These are phyloP conservation scores for Candida qinlingensis DNA, from an alignment of 805 yeast genomes.

Conservation along the genomic window DNA sequence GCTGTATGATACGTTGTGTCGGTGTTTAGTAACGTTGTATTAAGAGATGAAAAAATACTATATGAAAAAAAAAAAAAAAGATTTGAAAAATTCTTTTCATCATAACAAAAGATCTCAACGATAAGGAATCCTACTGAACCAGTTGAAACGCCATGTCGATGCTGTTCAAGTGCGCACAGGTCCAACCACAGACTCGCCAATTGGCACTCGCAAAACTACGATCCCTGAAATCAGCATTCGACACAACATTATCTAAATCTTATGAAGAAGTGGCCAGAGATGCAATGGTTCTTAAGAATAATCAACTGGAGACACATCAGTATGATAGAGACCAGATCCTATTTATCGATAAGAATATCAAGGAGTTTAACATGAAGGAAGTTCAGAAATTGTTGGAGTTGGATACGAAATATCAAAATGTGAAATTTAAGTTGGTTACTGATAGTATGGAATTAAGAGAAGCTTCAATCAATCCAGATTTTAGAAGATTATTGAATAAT, in stretches of 20 bases:
- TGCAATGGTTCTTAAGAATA: not conserved
- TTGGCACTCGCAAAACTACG: not conserved
- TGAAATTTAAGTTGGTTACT: constrained; percentile 15
- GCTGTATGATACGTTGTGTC: too few relatives aligned
- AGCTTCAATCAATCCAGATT: constrained; percentile 9
- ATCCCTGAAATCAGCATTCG: not conserved
- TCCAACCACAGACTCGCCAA: not conserved
- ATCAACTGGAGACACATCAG: not conserved
- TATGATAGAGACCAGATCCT: constrained; percentile 2
- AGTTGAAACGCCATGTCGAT: not conserved
- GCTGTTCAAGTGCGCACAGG: not conserved
- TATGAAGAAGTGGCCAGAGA: not conserved
- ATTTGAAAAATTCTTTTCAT: too few relatives aligned
- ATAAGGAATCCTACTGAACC: too few relatives aligned
- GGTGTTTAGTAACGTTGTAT: too few relatives aligned
- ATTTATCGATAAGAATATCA: constrained; percentile 14
- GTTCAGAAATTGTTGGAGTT: constrained; percentile 9
- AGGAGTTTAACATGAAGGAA: constrained; percentile 15
- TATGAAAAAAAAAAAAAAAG: too few relatives aligned
- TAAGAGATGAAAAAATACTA: too few relatives aligned
- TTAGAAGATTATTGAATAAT: constrained; percentile 18
- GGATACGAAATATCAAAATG: constrained; percentile 6
- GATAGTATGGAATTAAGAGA: constrained; percentile 7
- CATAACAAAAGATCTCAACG: too few relatives aligned
- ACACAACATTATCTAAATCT: not conserved